A percentile compares a stretch with the other conserved stretches of the same genome.
phyloP scores from a whole-genome alignment of 176 grass and related monocot species.

The Saccharum officinarum region DNA sequence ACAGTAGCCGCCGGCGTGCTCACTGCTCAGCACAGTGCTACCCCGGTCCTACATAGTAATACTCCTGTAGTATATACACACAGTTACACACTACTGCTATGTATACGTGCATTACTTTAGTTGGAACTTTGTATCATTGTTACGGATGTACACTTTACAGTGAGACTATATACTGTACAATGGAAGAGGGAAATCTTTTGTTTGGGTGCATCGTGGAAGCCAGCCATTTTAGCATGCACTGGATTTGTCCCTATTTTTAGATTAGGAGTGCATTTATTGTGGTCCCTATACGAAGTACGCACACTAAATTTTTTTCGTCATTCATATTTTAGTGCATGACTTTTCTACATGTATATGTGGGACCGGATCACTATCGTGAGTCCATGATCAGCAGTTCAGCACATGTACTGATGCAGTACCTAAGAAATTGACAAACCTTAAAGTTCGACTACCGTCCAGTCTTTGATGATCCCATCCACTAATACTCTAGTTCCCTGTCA shows the following conservation, averaged over 20 bases:
- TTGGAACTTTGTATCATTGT: not conserved
- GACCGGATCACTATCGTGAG: not conserved
- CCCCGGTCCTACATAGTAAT: not conserved
- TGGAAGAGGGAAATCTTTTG: not conserved
- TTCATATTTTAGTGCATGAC: not conserved
- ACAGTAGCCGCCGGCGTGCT: conserved; percentile 23
- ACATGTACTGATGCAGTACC: not conserved
- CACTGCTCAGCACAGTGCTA: not conserved
- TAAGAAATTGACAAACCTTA: not conserved
- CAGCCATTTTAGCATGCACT: not conserved
- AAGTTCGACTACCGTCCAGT: not conserved
- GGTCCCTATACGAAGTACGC: not conserved
- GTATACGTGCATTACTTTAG: not conserved
- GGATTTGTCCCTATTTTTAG: not conserved
- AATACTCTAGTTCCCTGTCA: not conserved
- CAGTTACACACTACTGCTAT: not conserved
- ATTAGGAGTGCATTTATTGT: not conserved
- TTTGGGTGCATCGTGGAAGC: not conserved
- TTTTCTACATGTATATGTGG: not conserved
- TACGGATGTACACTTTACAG: not conserved
- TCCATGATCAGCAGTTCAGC: not conserved
- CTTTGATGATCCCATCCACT: not conserved
- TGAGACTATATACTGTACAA: not conserved
- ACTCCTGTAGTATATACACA: not conserved
- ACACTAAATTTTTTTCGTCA: not conserved